Evolutionary conservation across 805 yeast genomes (phyloP), one percentile per base, ranked within the genome.

Genomic region (Lipomyces sp.): DNA sequence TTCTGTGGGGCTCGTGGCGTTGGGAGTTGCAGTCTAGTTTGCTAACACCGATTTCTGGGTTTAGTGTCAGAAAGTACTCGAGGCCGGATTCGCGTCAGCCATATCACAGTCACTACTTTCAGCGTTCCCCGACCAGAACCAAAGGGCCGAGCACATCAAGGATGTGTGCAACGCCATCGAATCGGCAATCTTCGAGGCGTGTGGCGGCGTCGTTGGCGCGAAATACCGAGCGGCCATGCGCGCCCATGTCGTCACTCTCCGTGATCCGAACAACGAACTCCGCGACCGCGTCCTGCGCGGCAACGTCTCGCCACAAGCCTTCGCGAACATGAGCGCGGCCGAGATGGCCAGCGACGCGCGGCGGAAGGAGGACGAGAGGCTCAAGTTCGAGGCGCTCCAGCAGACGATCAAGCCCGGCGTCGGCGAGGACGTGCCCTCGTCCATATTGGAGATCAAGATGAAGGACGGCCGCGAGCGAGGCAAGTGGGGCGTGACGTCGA

Each of bases 391-490:
- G 28, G 45, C 41, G 10, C 13, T 53, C 29, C 45, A 45, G 26
- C 49, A 44, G 51, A 37, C 45, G 29, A 53, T 49, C 33, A 7
- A 44, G 21, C 44, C 43, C 18, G 32, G 38, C 2, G 62, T 64
- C 23, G 62, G 41, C 4, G 62, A 65, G 23, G 62, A 55, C 1
- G 55, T 65, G 21, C 55, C 65, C 31, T 55, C 55, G 33, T 50
- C 65, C 16, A 64, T 70, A 2, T 55, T 63, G 5, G 45, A 63
- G 19, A 59, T 60, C 32, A 53, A 64, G 23, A 51, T 64, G 4
- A 69, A 70, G 37, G 74, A 71, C 46, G 74, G 74, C 35, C 55
- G 74, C 2, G 73, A 69, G 29, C 49, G 73, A 8, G 74, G 67
- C 40, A 71, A 71, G 40, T 71, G 75, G 75, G 74, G 74, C 4